These are phyloP conservation scores for Anthracocystis setariae DNA, from an alignment of 1,284 basidiomycete species.

Conservation along the genomic window DNA sequence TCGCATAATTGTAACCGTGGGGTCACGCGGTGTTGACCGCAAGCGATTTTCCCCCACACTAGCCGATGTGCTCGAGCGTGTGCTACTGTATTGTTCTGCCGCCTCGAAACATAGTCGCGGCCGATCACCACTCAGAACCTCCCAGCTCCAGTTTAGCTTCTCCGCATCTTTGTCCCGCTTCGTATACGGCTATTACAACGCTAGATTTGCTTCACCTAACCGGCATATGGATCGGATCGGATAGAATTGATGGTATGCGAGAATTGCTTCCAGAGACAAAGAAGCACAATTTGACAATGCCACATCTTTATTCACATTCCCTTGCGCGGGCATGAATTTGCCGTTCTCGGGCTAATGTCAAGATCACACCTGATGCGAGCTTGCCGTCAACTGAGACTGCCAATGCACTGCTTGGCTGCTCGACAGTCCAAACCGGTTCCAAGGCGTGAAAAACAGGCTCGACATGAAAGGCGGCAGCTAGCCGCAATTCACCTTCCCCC, in stretches of 20 bases:
- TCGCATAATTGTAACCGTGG: slow-evolving; percentile 7
- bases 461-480: background rate
- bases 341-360: too few species aligned
- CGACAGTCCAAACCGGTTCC: background rate
- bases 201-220: too few species aligned
- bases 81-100: background rate
- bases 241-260: too few species aligned
- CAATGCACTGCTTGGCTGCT: background rate
- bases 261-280: too few species aligned
- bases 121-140: background rate
- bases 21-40: slow-evolving; percentile 10
- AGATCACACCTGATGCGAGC: background rate
- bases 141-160: too few species aligned
- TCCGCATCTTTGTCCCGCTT: too few species aligned
- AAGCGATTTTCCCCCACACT: background rate
- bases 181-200: too few species aligned
- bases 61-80: background rate
- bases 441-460: background rate
- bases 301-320: too few species aligned
- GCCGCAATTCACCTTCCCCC: background rate
- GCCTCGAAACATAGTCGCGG: background rate
- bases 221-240: too few species aligned
- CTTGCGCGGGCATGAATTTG: too few species aligned
- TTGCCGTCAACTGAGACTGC: background rate
- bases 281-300: too few species aligned